Evolutionary conservation across 805 yeast genomes (phyloP).

Genomic region (Sungouiozyma ichnusensis): DNA sequence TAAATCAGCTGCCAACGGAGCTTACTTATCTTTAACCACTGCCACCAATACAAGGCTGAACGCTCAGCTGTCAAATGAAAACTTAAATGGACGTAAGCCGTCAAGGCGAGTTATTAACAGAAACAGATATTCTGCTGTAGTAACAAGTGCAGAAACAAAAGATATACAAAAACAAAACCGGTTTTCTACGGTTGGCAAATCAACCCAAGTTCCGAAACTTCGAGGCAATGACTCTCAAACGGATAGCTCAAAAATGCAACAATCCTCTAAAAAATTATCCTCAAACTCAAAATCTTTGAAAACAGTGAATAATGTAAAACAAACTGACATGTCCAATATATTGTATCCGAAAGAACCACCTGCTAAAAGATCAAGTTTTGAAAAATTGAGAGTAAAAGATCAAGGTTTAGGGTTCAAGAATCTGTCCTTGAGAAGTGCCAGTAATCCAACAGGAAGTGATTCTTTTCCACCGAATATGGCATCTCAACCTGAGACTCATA

Average conservation of each 20-base stretch:
- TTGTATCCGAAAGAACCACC: constrained; percentile 32
- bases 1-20: constrained; percentile 44
- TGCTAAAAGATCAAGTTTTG: constrained; percentile 45
- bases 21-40: constrained; percentile 58
- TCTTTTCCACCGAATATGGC: constrained; percentile 2
- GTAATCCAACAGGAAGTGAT: constrained; percentile 7
- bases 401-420: constrained; percentile 31
- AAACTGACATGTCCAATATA: constrained; percentile 8
- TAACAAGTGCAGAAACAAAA: neutral
- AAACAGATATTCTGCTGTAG: neutral
- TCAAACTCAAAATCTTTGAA: neutral
- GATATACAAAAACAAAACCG: constrained; percentile 8
- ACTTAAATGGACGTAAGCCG: constrained; percentile 1
- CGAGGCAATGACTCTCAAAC: neutral
- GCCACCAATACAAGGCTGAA: constrained; percentile 72
- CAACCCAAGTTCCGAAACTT: neutral
- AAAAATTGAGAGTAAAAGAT: constrained; percentile 32
- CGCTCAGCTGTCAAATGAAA: constrained; percentile 42
- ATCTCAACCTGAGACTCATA: constrained; percentile 5
- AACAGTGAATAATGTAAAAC: constrained; percentile 2
- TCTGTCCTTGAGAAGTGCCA: constrained; percentile 28
- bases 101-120: constrained; percentile 5
- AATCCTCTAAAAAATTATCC: neutral
- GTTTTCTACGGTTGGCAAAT: constrained; percentile 5
- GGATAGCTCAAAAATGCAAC: neutral